Conservation (phyloP, 805 yeast species). For the Vanderwaltozyma polyspora region DNA sequence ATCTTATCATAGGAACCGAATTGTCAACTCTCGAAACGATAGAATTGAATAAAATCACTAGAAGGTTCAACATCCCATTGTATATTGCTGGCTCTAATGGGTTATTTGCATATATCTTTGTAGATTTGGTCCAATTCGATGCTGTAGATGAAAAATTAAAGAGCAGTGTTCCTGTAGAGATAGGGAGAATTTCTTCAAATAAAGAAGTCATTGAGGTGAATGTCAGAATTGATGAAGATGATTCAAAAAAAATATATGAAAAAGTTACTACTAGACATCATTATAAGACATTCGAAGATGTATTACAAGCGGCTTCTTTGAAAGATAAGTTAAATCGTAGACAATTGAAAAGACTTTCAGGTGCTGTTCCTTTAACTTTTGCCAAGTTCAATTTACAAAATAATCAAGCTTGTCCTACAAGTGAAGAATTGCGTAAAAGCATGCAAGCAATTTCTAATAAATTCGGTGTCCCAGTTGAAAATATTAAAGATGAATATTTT, state of each 20-base stretch:
- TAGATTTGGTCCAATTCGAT: conserved; percentile 60
- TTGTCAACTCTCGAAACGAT: conserved; percentile 32
- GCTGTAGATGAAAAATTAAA: conserved; percentile 42
- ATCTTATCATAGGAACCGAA: conserved; percentile 69
- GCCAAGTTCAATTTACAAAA: conserved; percentile 31
- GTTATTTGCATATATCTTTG: conserved; percentile 68
- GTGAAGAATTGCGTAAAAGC: conserved; percentile 21
- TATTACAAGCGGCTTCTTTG: conserved; percentile 28
- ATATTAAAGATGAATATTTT: conserved; percentile 31
- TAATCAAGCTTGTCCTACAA: conserved; percentile 14
- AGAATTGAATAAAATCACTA: conserved; percentile 42
- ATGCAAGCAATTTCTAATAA: conserved; percentile 26
- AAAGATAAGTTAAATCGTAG: conserved; percentile 26
- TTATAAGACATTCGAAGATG: conserved; percentile 29
- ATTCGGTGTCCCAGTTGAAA: conserved; percentile 37
- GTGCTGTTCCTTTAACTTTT: conserved; percentile 40
- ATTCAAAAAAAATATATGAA: conserved; percentile 29
- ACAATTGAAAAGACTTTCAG: conserved; percentile 21
- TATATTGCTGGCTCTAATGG: conserved; percentile 67
- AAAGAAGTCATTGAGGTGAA: conserved; percentile 34
- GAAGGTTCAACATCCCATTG: conserved; percentile 50
- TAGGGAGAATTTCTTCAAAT: conserved; percentile 38
- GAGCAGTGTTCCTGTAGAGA: conserved; percentile 36
- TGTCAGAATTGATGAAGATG: conserved; percentile 26
- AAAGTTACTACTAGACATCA: conserved; percentile 28